Evolutionary conservation across 805 yeast genomes (phyloP), one percentile per base, ranked within the genome.

Genomic region (Blastobotrys mokoenaii): DNA sequence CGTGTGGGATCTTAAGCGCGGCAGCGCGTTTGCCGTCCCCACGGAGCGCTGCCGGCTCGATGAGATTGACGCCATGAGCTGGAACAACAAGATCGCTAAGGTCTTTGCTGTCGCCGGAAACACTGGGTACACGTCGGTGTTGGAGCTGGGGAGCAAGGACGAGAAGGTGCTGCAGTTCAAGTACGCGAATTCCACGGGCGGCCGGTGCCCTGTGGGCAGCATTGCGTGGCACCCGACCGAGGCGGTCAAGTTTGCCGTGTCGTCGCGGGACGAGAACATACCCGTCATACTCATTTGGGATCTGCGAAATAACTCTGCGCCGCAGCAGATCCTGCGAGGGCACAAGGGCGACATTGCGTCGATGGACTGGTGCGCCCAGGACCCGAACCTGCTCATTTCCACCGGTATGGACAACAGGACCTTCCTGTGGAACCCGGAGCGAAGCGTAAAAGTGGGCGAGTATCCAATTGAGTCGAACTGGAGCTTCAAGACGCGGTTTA

Each of bases 201-300:
- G 72, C 38, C 76, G 82, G 58, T 82, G 88, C 18, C 82, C 81
- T 46, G 73, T 90, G 42, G 79, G 94, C 31, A 74, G 76, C 49
- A 94, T 93, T 11, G 87, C 82, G 47, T 93, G 99, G 99, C 97
- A 93, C 64, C 98, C 99, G 46, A 67, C 74, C 38, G 82, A 81
- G 66, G 79, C 90, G 47, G 90, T 97, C 12, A 82, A 79, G 61
- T 75, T 93, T 48, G 79, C 84, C 22, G 90, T 97, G 20, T 96
- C 95, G 22, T 80, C 93, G 25, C 88, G 82, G 49, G 76, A 79
- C 47, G 97, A 89, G 63, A 69, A 73, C 16, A 77, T 78, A 42
- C 95, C 98, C 10, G 74, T 84, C 29, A 79, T 93, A 45, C 67
- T 87, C 52, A 72, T 90, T 12, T 93, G 98, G 98, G 97, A 93